These are phyloP conservation scores for Euphorbia pulcherrima DNA, from an alignment of 345 rosid species.

Conservation along the genomic window DNA sequence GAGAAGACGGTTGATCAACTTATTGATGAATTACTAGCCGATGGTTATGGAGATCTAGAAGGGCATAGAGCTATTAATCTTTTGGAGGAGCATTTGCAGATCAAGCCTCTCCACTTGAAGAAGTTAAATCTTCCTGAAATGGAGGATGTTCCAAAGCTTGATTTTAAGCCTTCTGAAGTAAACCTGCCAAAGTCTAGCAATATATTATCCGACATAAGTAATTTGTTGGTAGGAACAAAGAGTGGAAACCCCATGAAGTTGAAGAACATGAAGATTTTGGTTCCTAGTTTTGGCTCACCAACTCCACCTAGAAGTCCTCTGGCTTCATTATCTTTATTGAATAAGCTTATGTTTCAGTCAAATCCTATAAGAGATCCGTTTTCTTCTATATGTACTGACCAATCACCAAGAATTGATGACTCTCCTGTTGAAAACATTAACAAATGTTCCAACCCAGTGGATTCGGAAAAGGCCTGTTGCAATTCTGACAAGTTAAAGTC, in stretches of 20 bases:
- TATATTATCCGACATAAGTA: constrained; percentile 49
- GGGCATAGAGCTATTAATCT: constrained; percentile 53
- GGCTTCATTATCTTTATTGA: constrained; percentile 36
- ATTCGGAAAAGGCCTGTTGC: constrained; percentile 27
- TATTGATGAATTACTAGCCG: constrained; percentile 52
- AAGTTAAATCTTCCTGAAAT: constrained; percentile 54
- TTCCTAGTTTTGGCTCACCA: constrained; percentile 35
- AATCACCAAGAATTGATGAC: constrained; percentile 29
- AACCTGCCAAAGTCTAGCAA: constrained; percentile 41
- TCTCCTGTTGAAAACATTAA: constrained; percentile 14
- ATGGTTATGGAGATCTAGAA: constrained; percentile 46
- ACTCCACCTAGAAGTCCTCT: constrained; percentile 48
- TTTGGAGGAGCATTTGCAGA: constrained; percentile 54
- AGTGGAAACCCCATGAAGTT: constrained; percentile 32
- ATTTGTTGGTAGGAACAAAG: constrained; percentile 35
- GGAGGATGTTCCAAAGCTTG: constrained; percentile 41
- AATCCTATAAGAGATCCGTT: constrained; percentile 37
- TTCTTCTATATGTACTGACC: constrained; percentile 39
- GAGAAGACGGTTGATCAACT: constrained; percentile 41
- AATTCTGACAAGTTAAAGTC: constrained; percentile 26
- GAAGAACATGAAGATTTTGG: constrained; percentile 30
- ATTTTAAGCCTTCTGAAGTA: constrained; percentile 42
- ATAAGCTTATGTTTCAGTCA: constrained; percentile 32
- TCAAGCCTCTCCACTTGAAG: constrained; percentile 47
- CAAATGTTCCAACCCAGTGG: constrained; percentile 34